These are phyloP conservation scores for Cladosporium oxysporum DNA, from an alignment of 2,329 filamentous ascomycete genomes.

Conservation along the genomic window DNA sequence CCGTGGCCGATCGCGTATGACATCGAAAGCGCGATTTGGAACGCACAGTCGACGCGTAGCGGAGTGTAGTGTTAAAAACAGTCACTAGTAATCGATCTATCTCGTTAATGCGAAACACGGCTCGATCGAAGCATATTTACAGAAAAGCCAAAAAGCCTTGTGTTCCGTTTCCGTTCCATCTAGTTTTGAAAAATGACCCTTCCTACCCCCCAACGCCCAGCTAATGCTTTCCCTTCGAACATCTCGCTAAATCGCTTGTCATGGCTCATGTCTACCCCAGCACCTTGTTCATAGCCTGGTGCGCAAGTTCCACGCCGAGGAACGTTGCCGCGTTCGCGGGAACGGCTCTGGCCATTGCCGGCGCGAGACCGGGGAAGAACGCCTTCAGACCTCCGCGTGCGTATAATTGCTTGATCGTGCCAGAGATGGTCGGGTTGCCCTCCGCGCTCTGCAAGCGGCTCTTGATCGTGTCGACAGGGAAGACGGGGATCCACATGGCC, in stretches of 20 bases:
- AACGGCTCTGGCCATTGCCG: slow-evolving; percentile 87
- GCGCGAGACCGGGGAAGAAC: slow-evolving; percentile 96
- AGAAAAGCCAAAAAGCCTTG: background rate
- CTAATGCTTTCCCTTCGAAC: background rate
- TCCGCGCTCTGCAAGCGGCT: slow-evolving; percentile 88
- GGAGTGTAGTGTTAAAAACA: background rate
- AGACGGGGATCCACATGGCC: slow-evolving; percentile 99
- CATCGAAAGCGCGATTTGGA: background rate
- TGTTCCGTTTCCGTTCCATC: background rate
- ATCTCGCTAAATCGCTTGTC: background rate
- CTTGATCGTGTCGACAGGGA: slow-evolving; percentile 97
- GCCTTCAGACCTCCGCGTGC: slow-evolving; percentile 79
- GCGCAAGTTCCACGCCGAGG: slow-evolving; percentile 78
- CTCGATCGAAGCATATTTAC: background rate
- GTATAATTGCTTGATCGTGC: slow-evolving; percentile 82
- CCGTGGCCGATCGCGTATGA: background rate
- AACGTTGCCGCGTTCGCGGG: slow-evolving; percentile 97
- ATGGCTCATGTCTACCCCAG: slow-evolving; percentile 50
- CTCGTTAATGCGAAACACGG: background rate
- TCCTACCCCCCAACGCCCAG: background rate
- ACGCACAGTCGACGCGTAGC: slow-evolving; percentile 6
- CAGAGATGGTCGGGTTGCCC: slow-evolving; percentile 76
- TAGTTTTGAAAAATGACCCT: background rate
- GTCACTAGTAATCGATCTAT: background rate
- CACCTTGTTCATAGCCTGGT: slow-evolving; percentile 76